Evolutionary conservation across 2,329 filamentous ascomycete species (phyloP).

Genomic region (Graphilbum fragrans): DNA sequence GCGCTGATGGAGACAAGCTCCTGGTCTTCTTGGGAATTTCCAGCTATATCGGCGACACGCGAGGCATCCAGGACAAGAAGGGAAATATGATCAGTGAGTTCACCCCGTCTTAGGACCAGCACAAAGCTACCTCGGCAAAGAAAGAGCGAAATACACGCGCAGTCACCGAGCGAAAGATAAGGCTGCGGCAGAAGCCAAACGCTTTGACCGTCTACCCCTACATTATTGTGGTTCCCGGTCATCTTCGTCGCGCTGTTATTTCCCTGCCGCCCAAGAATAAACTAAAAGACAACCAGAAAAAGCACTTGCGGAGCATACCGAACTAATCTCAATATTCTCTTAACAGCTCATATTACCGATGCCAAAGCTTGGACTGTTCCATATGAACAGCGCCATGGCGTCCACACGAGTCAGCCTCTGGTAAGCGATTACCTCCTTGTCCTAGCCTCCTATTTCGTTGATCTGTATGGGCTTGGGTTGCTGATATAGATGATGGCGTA

Average conservation of each 20-base stretch:
- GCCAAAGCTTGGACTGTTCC: conserved; percentile 32
- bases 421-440: conserved; percentile 18
- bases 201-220: too few species aligned
- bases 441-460: too few species aligned
- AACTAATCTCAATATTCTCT: not conserved
- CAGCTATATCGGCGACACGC: conserved; percentile 40
- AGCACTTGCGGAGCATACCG: too few species aligned
- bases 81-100: conserved; percentile 33
- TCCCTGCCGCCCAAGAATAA: too few species aligned
- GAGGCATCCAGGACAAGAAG: conserved; percentile 36
- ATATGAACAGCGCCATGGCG: conserved; percentile 31
- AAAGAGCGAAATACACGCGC: too few species aligned
- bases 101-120: not conserved
- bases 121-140: too few species aligned
- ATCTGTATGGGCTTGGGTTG: not conserved
- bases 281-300: too few species aligned
- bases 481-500: conserved; percentile 10
- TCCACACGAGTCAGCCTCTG: conserved; percentile 33
- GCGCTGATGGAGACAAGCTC: conserved; percentile 40
- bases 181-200: too few species aligned
- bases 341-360: conserved; percentile 34
- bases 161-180: too few species aligned
- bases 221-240: too few species aligned
- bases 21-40: conserved; percentile 44
- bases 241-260: too few species aligned